These are phyloP conservation scores for Candida ipomoeae DNA, from an alignment of 805 yeast species.

Conservation along the genomic window DNA sequence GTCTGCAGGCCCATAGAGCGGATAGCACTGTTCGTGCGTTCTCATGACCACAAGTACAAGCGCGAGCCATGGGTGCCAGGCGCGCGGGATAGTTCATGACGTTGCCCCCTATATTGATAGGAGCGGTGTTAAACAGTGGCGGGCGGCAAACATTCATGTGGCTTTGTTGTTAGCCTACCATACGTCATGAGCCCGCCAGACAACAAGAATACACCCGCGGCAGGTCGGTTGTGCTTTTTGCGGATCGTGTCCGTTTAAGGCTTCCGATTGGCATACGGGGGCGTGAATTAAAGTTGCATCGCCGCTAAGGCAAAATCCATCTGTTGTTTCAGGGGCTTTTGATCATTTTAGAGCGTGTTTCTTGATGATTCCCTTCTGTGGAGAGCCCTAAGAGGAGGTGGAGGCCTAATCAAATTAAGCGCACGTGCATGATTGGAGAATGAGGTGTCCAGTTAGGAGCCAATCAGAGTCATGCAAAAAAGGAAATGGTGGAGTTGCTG, in stretches of 20 bases:
- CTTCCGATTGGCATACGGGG: neutral
- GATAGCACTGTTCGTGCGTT: neutral
- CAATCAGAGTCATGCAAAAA: neutral
- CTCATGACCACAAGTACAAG: neutral
- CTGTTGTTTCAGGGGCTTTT: neutral
- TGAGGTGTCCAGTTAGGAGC: neutral
- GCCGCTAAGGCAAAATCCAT: neutral
- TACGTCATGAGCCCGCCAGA: neutral
- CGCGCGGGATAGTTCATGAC: constrained; percentile 1
- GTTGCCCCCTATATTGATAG: neutral
- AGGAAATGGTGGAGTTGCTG: neutral
- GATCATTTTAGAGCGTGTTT: neutral
- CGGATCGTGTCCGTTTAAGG: neutral
- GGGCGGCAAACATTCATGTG: neutral
- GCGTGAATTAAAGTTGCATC: neutral
- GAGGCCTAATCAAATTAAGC: neutral
- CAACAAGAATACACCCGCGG: neutral
- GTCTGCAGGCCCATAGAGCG: neutral
- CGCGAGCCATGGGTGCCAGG: neutral
- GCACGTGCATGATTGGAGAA: neutral
- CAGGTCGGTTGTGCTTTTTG: neutral
- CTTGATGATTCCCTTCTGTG: neutral
- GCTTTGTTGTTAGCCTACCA: neutral
- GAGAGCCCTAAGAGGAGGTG: neutral
- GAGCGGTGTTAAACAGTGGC: neutral